Evolutionary conservation across 805 yeast genomes (phyloP), one percentile per base, ranked within the genome.

Genomic region (Ogataea ganodermae): DNA sequence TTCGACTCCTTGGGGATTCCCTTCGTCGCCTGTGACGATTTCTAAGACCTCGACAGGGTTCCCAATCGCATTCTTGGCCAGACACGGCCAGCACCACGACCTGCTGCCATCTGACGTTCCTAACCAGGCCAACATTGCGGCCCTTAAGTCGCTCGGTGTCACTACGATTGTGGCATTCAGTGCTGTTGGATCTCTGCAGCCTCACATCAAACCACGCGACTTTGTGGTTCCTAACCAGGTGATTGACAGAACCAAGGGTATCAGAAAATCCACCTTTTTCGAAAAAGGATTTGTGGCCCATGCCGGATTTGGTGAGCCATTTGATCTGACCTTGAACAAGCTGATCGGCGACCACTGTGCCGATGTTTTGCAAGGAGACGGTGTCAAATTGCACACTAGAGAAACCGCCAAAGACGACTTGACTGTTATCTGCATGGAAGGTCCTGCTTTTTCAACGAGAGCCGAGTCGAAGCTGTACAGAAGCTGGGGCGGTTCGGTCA

Each of bases 271-370:
- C 13, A 86, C 97, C 16, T 90, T 86, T 67, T 92, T 90, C 65
- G 97, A 86, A 60, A 76, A 76, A 50, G 99, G 99, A 0, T 83
- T 94, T 57, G 99, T 94, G 4, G 99, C 96, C 16, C 99, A 94
- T 67, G 97, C 94, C 35, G 90, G 89, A 57, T 94, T 94, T 67
- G 99, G 99, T 46, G 96, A 92, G 64, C 99, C 99, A 24, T 94
- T 94, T 61, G 97, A 92, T 66, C 69, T 79, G 48, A 79, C 79
- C 52, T 76, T 94, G 60, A 84, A 83, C 59, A 71, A 80, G 44
- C 71, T 87, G 49, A 78, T 94, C 46, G 74, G 80, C 44, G 80
- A 86, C 49, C 71, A 76, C 24, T 74, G 75, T 35, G 59, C 62
- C 9, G 83, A 81, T 42, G 75, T 76, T 20, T 72, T 88, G 60